Evolutionary conservation across 164 flowering plant species (phyloP), one percentile per base, ranked within the genome.

Genomic region (Piper betle): DNA sequence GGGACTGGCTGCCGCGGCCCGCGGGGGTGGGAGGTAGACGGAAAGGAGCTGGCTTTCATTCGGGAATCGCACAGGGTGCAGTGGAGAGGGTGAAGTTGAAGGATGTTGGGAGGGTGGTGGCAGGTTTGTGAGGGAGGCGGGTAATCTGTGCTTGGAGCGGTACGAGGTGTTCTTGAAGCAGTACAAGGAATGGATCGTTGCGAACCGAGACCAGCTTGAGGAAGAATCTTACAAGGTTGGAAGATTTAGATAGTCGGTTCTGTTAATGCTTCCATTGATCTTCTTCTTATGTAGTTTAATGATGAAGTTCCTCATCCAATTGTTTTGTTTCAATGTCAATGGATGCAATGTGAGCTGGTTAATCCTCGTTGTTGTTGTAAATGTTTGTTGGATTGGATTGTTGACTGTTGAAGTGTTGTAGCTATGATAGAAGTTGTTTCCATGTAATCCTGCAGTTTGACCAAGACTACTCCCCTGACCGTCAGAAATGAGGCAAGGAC

Each of bases 1-100:
- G 97, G 52, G 98, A 93, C 73, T 93, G 98, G 98, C 97, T 96
- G 3, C 98, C n/a, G n/a, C n/a, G n/a, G n/a, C n/a, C n/a, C 99
- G 5, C 65, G 82, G 42, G 99, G 84, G 6, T 93, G 98, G 98
- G 71, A 77, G 66, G 96, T 89, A 55, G 90, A 90, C 65, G 66
- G 72, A 72, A 60, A 83, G 75, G 96, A 93, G 79, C 69, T 90
- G 60, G 84, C 73, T 66, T 86, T 80, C 68, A 93, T 93, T 1
- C 66, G 98, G 50, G 97, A 81, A 58, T 88, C 86, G 7, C 97
- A 93, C 68, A 83, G 78, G 76, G 39, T 86, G 78, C 78, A 70
- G 72, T 74, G 4, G 76, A 58, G 58, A 79, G 96, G 65, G 77
- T 87, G 62, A 68, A 74, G 61, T 19, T 78, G 73, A 84, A 79